Percentiles rank a stretch among this genome's conserved stretches.
These are phyloP conservation scores for Saccharomycopsis sp. DNA, from an alignment of 805 yeast species.

Conservation along the genomic window DNA sequence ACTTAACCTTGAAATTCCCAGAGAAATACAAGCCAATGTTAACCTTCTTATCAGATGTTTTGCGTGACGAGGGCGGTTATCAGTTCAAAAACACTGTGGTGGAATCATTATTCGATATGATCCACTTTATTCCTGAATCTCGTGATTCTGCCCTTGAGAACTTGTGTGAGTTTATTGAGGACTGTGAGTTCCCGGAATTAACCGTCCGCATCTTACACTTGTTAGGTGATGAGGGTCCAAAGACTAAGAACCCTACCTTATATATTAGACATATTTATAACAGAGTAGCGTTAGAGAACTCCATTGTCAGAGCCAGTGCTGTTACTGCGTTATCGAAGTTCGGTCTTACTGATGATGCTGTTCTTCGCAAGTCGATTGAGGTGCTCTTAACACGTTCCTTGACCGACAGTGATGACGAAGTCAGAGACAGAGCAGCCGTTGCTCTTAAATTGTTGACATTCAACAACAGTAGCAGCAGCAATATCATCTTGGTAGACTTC, in stretches of 20 bases:
- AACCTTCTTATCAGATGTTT: constrained; percentile 69
- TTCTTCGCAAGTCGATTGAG: constrained; percentile 60
- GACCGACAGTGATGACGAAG: constrained; percentile 91
- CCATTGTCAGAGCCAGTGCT: constrained; percentile 93
- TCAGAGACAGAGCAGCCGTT: constrained; percentile 92
- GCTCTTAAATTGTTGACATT: constrained; percentile 59
- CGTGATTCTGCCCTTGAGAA: constrained; percentile 78
- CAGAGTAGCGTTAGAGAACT: constrained; percentile 92
- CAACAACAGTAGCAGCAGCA: constrained; percentile 29
- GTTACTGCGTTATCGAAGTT: constrained; percentile 88
- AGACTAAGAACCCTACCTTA: constrained; percentile 74
- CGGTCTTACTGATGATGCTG: constrained; percentile 68
- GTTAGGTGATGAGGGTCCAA: constrained; percentile 92
- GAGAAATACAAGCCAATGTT: constrained; percentile 79
- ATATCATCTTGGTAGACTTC: constrained; percentile 36
- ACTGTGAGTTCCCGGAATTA: constrained; percentile 92
- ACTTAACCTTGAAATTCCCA: constrained; percentile 89
- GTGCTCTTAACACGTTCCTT: constrained; percentile 77
- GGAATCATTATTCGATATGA: constrained; percentile 88
- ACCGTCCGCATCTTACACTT: constrained; percentile 88
- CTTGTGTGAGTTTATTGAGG: constrained; percentile 95
- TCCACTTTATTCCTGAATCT: constrained; percentile 78
- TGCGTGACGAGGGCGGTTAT: constrained; percentile 88
- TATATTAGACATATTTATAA: constrained; percentile 95
- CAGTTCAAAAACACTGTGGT: constrained; percentile 80